Conservation (phyloP, 2,329 filamentous ascomycete genomes). For the Zymoseptoria passerinii region DNA sequence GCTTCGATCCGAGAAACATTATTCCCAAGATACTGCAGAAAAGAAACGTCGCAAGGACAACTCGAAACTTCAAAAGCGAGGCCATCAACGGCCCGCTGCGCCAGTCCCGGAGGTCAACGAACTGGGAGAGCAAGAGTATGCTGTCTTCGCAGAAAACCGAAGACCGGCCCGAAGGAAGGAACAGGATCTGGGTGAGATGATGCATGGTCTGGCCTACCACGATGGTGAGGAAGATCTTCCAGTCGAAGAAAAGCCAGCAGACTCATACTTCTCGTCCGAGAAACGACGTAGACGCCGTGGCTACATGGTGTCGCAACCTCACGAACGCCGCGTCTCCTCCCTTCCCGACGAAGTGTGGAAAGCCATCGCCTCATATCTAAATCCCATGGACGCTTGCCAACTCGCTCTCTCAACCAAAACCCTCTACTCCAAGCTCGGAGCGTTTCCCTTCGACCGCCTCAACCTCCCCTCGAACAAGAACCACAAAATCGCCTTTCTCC, state of each 20-base stretch:
- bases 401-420: conserved; percentile 44
- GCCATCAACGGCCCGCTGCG: conserved; percentile 5
- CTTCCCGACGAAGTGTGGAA: conserved; percentile 42
- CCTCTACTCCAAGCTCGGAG: conserved; percentile 38
- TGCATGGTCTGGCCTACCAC: conserved; percentile 30
- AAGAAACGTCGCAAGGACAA: conserved; percentile 20
- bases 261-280: conserved; percentile 13
- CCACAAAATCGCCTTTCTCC: conserved; percentile 45
- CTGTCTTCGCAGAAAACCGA: conserved; percentile 20
- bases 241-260: conserved; percentile 21
- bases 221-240: conserved; percentile 31
- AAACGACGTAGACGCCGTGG: conserved; percentile 5
- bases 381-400: conserved; percentile 41
- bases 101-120: conserved; percentile 22
- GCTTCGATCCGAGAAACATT: conserved; percentile 24
- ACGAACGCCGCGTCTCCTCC: conserved; percentile 38
- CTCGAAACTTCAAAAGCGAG: conserved; percentile 14
- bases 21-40: conserved; percentile 22
- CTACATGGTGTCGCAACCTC: conserved; percentile 13
- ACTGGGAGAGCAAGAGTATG: conserved; percentile 28
- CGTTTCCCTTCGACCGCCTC: conserved; percentile 33
- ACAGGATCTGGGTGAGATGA: conserved; percentile 31
- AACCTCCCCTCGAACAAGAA: conserved; percentile 37
- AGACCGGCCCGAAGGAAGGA: conserved; percentile 12
- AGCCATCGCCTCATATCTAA: conserved; percentile 35